Base-by-base conservation (phyloP, 1,139 yeast genomes). In the Zygosaccharomyces sapae region DNA sequence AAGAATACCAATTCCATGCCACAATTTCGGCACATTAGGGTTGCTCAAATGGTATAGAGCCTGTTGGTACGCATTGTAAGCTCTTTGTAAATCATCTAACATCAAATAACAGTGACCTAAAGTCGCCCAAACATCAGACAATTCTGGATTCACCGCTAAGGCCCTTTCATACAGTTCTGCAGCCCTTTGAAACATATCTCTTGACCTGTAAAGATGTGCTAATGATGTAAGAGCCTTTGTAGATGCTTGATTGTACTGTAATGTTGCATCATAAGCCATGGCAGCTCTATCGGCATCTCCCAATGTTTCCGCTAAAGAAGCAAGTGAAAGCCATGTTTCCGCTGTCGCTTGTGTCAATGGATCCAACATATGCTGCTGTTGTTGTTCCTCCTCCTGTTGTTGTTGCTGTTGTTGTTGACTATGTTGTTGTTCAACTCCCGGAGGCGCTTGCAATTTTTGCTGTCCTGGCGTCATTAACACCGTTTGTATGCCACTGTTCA, bases 1-100 rank as follows among this genome's bases (percentile, higher is more conserved):
- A 52, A 92, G 74, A 51, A 92, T 92, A 35, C 98, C 98, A 58
- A 92, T 92, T 0, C 98, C 98, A 67, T 92, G 97, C 97, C 98
- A 92, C 58, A 90, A 77, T 66, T 89, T 89, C 46, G 98, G 97
- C 43, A 90, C 97, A 59, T 89, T 88, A 43, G 97, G 95, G 63
- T 92, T 90, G 55, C 86, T 89, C 65, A 90, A 71, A 65, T 89
- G 92, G 66, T 87, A 85, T 49, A 92, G 74, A 1, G 97, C 97
- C 64, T 95, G 88, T 70, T 92, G 98, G 69, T 92, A 92, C 9
- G 97, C 96, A 42, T 92, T 85, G 66, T 92, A 92, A 2, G 97
- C 97, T 58, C 95, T 79, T 67, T 88, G 96, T 55, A 92, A 75
- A 62, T 92, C 97, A 67, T 92, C 98, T 70, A 90, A 75, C 97